phyloP scores from a whole-genome alignment of 805 yeast genomes.

The Wickerhamomyces hampshirensis region DNA sequence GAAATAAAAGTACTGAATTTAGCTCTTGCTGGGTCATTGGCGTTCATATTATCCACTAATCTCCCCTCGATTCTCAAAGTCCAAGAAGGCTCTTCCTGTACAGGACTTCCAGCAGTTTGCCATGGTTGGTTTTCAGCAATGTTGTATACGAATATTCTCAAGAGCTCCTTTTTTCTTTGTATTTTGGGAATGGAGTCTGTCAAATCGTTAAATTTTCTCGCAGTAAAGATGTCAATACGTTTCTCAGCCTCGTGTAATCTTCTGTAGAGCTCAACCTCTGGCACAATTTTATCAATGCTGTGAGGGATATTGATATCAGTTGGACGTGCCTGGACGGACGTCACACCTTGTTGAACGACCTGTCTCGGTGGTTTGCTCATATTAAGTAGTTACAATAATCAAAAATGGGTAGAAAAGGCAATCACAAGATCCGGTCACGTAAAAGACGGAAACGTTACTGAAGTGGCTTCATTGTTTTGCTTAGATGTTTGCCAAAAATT shows the following conservation, averaged over 20 bases:
- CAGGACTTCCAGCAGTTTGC: slow-evolving; percentile 26
- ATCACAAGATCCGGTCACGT: too few species aligned
- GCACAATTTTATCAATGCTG: slow-evolving; percentile 42
- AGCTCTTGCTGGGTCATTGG: slow-evolving; percentile 44
- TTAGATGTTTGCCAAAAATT: too few species aligned
- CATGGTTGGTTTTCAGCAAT: slow-evolving; percentile 86
- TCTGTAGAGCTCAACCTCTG: slow-evolving; percentile 70
- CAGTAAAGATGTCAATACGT: slow-evolving; percentile 71
- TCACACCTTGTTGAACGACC: slow-evolving; percentile 17
- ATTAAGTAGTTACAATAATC: too few species aligned
- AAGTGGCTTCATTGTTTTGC: too few species aligned
- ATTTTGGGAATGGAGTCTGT: slow-evolving; percentile 58
- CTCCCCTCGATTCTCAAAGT: slow-evolving; percentile 87
- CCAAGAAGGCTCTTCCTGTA: slow-evolving; percentile 55
- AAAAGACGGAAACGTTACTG: too few species aligned
- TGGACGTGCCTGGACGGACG: slow-evolving; percentile 33
- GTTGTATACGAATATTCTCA: slow-evolving; percentile 80
- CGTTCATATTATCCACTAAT: slow-evolving; percentile 46
- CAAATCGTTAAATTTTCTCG: slow-evolving; percentile 79
- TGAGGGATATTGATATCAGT: slow-evolving; percentile 50
- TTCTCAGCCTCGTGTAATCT: slow-evolving; percentile 77
- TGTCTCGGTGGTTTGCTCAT: slow-evolving; percentile 8
- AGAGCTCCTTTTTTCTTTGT: slow-evolving; percentile 45
- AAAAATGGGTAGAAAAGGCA: too few species aligned
- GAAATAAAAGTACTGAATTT: slow-evolving; percentile 78